Evolutionary conservation across 2,329 filamentous ascomycete species (phyloP), one percentile per base, ranked within the genome.

Genomic region (Ceratocystiopsis brevicomis): DNA sequence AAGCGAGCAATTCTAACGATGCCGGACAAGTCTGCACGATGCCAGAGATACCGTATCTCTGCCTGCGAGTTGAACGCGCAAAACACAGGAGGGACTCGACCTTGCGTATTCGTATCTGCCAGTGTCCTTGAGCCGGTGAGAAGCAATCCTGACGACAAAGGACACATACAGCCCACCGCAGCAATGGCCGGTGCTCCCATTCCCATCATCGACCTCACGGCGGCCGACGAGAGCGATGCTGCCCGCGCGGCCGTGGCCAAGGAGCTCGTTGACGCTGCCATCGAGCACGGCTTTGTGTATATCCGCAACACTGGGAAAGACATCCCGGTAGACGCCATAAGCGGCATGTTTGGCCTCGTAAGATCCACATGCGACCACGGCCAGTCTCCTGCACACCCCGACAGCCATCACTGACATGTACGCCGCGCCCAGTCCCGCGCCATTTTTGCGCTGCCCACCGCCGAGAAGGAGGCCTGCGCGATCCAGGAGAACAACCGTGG

Each of bases 241-340:
- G 41, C 18, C 18, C 47, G 43, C 21, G 56, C 57, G n/a, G 59
- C 64, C 39, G 61, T 76, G 17, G 80, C 81, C 42, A 73, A 73
- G 44, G 70, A 76, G 49, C 69, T 96, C 37, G 75, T 95, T 37
- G 71, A 81, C 47, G 88, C 88, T 1, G 87, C 86, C 2, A 73
- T 76, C 35, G 76, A 78, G 43, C 80, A 86, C 60, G 88, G 88
- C 48, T 96, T 96, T 59, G 73, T 95, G 48, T 96, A 90, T 57
- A 76, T 96, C 53, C 78, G 76, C 55, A 87, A 84, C 54, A 69
- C 75, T 18, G 79, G 77, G 38, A 66, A 68, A 13, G 75, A 80
- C 47, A 83, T 95, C 40, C 65, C 78, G 0, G 61, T 68, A 0
- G 60, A 69, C 25, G 71, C 78, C 43, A 74, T 95, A 37, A 68